Percentiles rank a stretch among this genome's conserved stretches.
These are phyloP conservation scores for Podospora australis DNA, from an alignment of 495 filamentous ascomycete genomes.

Conservation along the genomic window DNA sequence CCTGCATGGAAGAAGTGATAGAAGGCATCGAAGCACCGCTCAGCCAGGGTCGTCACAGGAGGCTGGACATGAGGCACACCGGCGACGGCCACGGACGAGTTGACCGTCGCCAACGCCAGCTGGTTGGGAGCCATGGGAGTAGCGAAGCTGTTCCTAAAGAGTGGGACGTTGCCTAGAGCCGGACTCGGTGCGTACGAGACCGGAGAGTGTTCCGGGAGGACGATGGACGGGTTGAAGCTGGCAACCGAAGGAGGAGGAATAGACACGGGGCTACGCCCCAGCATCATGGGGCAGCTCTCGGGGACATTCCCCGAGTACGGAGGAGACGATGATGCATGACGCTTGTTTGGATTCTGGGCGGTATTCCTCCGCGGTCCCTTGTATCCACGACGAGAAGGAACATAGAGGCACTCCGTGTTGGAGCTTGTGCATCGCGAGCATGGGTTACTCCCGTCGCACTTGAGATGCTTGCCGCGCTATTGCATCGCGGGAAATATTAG, in stretches of 20 bases:
- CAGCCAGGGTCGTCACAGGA: constrained; percentile 30
- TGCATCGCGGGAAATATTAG: constrained; percentile 9
- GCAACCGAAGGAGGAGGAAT: constrained; percentile 23
- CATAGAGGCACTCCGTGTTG: constrained; percentile 40
- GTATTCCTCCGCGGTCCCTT: constrained; percentile 40
- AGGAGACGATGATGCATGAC: constrained; percentile 44
- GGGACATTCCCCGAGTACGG: constrained; percentile 19
- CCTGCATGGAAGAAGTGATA: constrained; percentile 60
- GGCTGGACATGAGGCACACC: constrained; percentile 19
- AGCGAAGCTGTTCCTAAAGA: constrained; percentile 33
- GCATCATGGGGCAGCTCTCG: constrained; percentile 42
- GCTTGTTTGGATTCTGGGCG: constrained; percentile 44
- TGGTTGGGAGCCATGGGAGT: constrained; percentile 25
- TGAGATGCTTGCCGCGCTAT: constrained; percentile 45
- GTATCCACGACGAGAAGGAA: constrained; percentile 47
- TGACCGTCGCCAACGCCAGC: constrained; percentile 23
- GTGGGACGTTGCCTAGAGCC: constrained; percentile 23
- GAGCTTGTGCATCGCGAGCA: constrained; percentile 40
- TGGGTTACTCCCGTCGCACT: constrained; percentile 41
- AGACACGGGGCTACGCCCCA: constrained; percentile 29
- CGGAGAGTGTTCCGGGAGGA: constrained; percentile 33
- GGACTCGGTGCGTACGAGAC: constrained; percentile 30
- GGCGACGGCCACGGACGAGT: constrained; percentile 6
- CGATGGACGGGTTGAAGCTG: constrained; percentile 33
- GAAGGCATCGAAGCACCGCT: constrained; percentile 50